Percentiles rank a stretch among this genome's conserved stretches.
Conservation (phyloP, 2,329 filamentous ascomycete genomes). For the Pseudogymnoascus pannorum region DNA sequence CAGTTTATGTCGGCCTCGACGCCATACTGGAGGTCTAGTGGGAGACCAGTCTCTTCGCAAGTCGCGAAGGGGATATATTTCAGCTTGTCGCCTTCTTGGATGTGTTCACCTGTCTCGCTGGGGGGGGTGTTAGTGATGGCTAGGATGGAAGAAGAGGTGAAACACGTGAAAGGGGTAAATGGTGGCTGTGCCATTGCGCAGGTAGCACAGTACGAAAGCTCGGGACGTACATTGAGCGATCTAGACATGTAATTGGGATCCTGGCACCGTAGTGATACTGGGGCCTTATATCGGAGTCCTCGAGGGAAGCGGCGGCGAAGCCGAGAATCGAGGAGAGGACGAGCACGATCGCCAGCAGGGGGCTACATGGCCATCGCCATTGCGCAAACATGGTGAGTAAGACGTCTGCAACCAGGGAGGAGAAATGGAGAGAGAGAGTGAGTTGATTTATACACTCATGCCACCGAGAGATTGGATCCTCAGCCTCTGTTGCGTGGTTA, state of each 20-base stretch:
- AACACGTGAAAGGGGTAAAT: neutral
- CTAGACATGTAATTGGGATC: conserved; percentile 66
- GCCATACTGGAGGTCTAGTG: conserved; percentile 83
- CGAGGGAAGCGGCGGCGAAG: neutral
- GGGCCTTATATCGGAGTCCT: conserved; percentile 27
- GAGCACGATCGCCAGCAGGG: conserved; percentile 12
- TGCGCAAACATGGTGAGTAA: neutral
- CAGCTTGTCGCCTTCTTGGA: conserved; percentile 75
- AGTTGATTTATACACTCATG: neutral
- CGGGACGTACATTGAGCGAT: conserved; percentile 59
- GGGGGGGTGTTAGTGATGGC: neutral
- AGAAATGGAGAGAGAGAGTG: neutral
- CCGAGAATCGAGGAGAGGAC: neutral
- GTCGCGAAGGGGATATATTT: conserved; percentile 86
- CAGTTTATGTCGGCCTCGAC: conserved; percentile 75
- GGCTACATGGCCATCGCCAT: neutral
- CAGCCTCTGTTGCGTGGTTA: conserved; percentile 1
- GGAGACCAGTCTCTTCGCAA: conserved; percentile 79
- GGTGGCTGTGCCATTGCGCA: neutral
- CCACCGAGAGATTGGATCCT: neutral
- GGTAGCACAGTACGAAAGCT: neutral
- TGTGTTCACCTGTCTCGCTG: conserved; percentile 84
- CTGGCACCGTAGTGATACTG: conserved; percentile 60
- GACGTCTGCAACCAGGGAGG: neutral
- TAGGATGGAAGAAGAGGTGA: neutral